Percentiles rank a stretch among this genome's conserved stretches.
phyloP scores from a whole-genome alignment of 1,284 basidiomycete species.

The Pholiota adiposa region DNA sequence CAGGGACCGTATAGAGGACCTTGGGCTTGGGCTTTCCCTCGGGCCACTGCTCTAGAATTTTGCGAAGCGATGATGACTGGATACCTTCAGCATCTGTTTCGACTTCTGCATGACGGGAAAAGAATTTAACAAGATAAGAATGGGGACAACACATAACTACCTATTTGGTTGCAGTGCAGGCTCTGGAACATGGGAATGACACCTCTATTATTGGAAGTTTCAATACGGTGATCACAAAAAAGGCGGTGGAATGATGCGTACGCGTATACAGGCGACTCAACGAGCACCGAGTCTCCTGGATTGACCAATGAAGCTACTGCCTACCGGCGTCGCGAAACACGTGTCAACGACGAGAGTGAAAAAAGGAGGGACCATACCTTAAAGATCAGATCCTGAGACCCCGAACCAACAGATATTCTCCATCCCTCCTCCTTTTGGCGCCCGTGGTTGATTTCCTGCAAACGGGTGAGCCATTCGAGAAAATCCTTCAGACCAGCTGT shows the following conservation, averaged over 20 bases:
- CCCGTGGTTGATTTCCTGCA: constrained; percentile 72
- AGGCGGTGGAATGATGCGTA: constrained; percentile 36
- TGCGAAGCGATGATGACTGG: constrained; percentile 62
- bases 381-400: constrained; percentile 88
- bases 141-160: constrained; percentile 39
- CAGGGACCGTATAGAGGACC: constrained; percentile 84
- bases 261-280: constrained; percentile 91
- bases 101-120: constrained; percentile 54
- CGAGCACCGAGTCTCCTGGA: constrained; percentile 80
- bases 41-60: constrained; percentile 80
- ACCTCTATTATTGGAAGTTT: constrained; percentile 45
- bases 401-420: constrained; percentile 79
- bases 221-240: constrained; percentile 16
- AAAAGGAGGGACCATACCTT: constrained; percentile 56
- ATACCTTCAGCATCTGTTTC: constrained; percentile 83
- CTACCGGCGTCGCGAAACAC: constrained; percentile 34
- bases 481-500: constrained; percentile 74
- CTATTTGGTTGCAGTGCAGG: constrained; percentile 65
- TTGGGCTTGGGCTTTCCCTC: constrained; percentile 75
- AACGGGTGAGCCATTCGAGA: constrained; percentile 64
- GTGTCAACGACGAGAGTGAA: not conserved
- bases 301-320: constrained; percentile 59
- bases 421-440: constrained; percentile 66
- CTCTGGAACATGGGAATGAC: constrained; percentile 65
- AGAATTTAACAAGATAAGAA: constrained; percentile 14